Conservation (phyloP, 2,329 filamentous ascomycete species). For the Lachnellula subtilissima region DNA sequence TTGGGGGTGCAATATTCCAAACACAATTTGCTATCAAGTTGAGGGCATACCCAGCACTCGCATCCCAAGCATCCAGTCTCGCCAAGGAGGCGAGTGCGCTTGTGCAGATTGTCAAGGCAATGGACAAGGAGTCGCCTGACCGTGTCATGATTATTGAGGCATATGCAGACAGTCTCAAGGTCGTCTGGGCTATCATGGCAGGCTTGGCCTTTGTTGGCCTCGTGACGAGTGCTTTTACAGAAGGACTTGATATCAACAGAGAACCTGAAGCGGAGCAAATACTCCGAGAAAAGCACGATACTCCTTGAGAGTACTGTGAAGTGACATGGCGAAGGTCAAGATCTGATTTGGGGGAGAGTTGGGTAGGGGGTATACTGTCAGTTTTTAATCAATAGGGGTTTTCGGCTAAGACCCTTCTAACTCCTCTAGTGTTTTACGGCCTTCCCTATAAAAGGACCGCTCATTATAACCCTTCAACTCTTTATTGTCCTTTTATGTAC, state of each 20-base stretch:
- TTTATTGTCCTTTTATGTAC: no score
- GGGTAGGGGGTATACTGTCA: no score
- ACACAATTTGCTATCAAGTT: conserved; percentile 38
- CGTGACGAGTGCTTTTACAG: conserved; percentile 37
- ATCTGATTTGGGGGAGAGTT: no score
- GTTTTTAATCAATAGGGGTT: no score
- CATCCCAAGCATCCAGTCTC: neutral
- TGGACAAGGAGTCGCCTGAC: conserved; percentile 9
- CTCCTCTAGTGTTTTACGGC: no score
- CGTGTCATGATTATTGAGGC: conserved; percentile 41
- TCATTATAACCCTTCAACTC: no score
- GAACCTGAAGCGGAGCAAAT: neutral
- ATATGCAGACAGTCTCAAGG: conserved; percentile 48
- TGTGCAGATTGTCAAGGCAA: neutral
- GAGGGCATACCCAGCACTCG: neutral
- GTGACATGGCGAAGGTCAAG: no score
- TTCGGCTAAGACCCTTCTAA: no score
- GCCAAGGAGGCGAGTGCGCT: neutral
- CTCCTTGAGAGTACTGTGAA: neutral
- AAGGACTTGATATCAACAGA: neutral
- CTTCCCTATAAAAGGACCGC: no score
- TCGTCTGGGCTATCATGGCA: conserved; percentile 50
- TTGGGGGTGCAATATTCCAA: conserved; percentile 63
- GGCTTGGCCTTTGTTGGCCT: conserved; percentile 43
- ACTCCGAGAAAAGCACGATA: neutral